Percentiles rank a stretch among this genome's conserved stretches.
These are phyloP conservation scores for Colletotrichum echinochloae DNA, from an alignment of 2,329 filamentous ascomycete genomes.

Conservation along the genomic window DNA sequence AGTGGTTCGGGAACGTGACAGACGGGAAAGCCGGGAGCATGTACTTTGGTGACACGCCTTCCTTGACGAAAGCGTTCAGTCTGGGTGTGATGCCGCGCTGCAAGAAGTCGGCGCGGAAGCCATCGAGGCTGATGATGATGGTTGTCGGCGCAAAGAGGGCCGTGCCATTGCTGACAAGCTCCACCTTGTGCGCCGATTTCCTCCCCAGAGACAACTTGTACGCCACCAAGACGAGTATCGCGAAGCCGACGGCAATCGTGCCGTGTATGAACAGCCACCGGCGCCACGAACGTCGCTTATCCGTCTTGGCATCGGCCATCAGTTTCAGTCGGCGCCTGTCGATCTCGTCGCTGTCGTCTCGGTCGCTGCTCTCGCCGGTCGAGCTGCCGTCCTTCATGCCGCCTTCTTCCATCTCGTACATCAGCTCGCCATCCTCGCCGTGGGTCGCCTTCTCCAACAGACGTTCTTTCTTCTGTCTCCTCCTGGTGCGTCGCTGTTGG, in stretches of 20 bases:
- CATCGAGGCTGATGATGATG: constrained; percentile 92
- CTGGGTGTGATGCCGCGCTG: constrained; percentile 85
- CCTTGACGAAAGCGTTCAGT: constrained; percentile 80
- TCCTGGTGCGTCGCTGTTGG: constrained; percentile 60
- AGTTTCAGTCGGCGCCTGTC: constrained; percentile 65
- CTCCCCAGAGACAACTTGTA: constrained; percentile 68
- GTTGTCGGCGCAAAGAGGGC: constrained; percentile 92
- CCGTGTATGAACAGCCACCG: constrained; percentile 66
- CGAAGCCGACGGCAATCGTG: constrained; percentile 65
- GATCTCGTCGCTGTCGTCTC: constrained; percentile 69
- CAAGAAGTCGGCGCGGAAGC: constrained; percentile 94
- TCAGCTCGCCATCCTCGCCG: constrained; percentile 79
- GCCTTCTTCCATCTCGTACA: constrained; percentile 93
- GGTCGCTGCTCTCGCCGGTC: constrained; percentile 71
- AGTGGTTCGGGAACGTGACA: constrained; percentile 97
- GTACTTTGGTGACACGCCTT: constrained; percentile 89
- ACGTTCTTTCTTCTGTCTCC: constrained; percentile 65
- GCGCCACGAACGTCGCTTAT: constrained; percentile 65
- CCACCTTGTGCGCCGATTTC: constrained; percentile 49
- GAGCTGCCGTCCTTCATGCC: constrained; percentile 74
- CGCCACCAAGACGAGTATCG: constrained; percentile 66
- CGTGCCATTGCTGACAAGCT: constrained; percentile 80
- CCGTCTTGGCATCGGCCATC: constrained; percentile 59
- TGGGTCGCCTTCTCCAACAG: constrained; percentile 65
- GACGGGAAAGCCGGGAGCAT: constrained; percentile 97